Conservation (phyloP, 1,284 basidiomycete genomes). For the Marasmius oreades region DNA sequence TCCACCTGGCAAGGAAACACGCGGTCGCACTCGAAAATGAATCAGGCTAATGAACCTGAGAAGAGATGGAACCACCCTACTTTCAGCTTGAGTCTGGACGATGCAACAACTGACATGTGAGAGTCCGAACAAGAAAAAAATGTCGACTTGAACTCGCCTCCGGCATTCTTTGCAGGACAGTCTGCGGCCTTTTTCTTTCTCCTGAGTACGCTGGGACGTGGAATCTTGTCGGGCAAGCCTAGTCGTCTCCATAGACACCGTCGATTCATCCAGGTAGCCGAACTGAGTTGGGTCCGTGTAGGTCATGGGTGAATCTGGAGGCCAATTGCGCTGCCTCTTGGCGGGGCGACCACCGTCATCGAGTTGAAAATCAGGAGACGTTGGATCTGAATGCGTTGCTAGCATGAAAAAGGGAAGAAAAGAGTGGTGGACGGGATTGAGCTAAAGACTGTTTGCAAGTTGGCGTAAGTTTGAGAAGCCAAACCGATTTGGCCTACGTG, state of each 20-base stretch:
- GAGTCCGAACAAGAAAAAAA: not conserved
- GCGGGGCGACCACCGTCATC: slow-evolving; percentile 5
- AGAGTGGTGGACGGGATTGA: slow-evolving; percentile 4
- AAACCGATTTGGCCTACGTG: slow-evolving; percentile 6
- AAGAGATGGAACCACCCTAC: slow-evolving; percentile 24
- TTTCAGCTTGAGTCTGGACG: slow-evolving; percentile 51
- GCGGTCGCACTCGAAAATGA: slow-evolving; percentile 47
- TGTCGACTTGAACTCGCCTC: slow-evolving; percentile 38
- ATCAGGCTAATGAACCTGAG: slow-evolving; percentile 13
- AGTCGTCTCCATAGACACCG: slow-evolving; percentile 8
- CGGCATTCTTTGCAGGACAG: slow-evolving; percentile 59
- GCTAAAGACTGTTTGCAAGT: slow-evolving; percentile 12
- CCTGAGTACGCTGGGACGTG: slow-evolving; percentile 14
- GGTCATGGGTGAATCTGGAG: not conserved
- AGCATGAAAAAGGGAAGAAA: slow-evolving; percentile 4
- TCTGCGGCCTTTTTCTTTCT: slow-evolving; percentile 41
- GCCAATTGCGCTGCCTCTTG: slow-evolving; percentile 11
- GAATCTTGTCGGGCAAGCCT: slow-evolving; percentile 13
- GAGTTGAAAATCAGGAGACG: not conserved
- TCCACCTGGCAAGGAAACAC: slow-evolving; percentile 52
- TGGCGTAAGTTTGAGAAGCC: slow-evolving; percentile 13
- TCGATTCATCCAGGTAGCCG: slow-evolving; percentile 15
- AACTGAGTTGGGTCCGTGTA: slow-evolving; percentile 7
- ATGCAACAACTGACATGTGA: not conserved
- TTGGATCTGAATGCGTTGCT: not conserved